A percentile compares a stretch with the other conserved stretches of the same genome.
Evolutionary conservation across 768 basidiomycete species (phyloP).

Genomic region (Tylopilus vinaceipallidus): DNA sequence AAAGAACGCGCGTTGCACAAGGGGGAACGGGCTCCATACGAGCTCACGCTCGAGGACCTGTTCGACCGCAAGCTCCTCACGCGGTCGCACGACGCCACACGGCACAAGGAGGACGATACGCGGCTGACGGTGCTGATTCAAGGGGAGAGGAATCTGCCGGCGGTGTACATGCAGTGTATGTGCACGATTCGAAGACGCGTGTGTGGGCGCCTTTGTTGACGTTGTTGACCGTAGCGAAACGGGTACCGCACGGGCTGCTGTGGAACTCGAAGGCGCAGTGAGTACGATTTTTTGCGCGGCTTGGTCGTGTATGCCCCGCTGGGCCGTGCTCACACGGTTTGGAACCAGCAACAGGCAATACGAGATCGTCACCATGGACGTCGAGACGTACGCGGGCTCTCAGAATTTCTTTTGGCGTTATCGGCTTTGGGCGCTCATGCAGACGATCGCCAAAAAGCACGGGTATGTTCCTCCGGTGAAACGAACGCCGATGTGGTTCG

Average conservation of each 20-base stretch:
- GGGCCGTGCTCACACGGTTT: too few species aligned
- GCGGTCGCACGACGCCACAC: conserved; percentile 13
- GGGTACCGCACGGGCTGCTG: conserved; percentile 30
- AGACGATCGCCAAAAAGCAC: conserved; percentile 41
- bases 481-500: conserved; percentile 51
- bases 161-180: conserved; percentile 41
- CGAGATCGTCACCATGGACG: conserved; percentile 45
- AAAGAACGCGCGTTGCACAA: conserved; percentile 24
- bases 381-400: conserved; percentile 40
- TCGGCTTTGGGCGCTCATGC: conserved; percentile 46
- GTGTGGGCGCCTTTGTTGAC: background rate
- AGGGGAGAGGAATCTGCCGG: conserved; percentile 39
- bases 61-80: conserved; percentile 27
- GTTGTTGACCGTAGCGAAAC: conserved; percentile 22
- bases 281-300: too few species aligned
- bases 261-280: conserved; percentile 33
- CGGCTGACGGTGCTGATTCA: conserved; percentile 42
- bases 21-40: conserved; percentile 18
- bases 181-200: background rate
- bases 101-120: conserved; percentile 13
- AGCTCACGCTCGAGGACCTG: conserved; percentile 36
- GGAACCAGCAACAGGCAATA: conserved; percentile 41
- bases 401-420: conserved; percentile 52
- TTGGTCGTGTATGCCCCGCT: too few species aligned
- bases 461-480: conserved; percentile 31